Evolutionary conservation across 768 basidiomycete genomes (phyloP), one percentile per base, ranked within the genome.

Genomic region (Lactarius hatsudake): DNA sequence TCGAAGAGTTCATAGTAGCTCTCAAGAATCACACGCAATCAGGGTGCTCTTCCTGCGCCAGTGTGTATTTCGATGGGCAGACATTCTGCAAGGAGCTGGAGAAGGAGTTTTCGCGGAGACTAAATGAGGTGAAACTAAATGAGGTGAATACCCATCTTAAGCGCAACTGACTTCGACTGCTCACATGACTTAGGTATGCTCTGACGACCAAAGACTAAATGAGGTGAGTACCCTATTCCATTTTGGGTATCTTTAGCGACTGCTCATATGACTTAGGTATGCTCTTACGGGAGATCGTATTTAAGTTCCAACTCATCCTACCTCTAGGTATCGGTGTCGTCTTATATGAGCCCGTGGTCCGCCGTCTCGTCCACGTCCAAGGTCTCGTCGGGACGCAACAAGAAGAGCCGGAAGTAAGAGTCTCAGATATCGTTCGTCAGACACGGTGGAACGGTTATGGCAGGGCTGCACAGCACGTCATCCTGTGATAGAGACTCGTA

Each of bases 1-100:
- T 43, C 28, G 54, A 63, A 30, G 38, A 32, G 55, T 56, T 43
- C 28, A 3, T 34, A 28, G 10, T 5, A 2, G 54, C 62, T n/a
- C 62, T 63, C 62, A 54, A 32, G 54, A 6, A 18, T 20, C 62
- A 63, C 62, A 56, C 18, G 36, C 13, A 30, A 7, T 30, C 28
- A 1, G 17, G 7, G 8, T 63, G 54, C 20, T 2, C 3, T 20
- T 43, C 42, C 54, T 63, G 62, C 13, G 23, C 7, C 8, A n/a
- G 28, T 17, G 54, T 55, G 38, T 20, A 63, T 5, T 17, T 63
- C 12, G 62, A 63, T 5, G 54, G 30, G 23, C 40, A 63, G 20
- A 32, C 28, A 15, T 63, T 55, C 40, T 56, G 7, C 38, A 42
- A 7, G 17, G 54, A 63, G 32, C 30, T 63, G 5, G 38, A 63